phyloP scores from a whole-genome alignment of 1,284 basidiomycete species.

The Ganoderma boninense region DNA sequence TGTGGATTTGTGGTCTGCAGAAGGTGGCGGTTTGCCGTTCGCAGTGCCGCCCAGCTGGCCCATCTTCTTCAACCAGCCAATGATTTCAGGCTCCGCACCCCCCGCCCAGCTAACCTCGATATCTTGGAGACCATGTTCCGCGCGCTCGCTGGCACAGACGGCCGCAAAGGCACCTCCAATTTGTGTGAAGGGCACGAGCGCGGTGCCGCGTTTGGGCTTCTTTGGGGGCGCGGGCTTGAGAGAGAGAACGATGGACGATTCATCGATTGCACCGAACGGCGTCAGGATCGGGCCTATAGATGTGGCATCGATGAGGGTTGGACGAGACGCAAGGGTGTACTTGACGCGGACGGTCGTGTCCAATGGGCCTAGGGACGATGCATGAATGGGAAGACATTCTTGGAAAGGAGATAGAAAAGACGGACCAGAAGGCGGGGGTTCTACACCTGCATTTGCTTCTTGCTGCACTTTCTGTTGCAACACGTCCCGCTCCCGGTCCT shows the following conservation, averaged over 20 bases:
- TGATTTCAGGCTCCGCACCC: slow-evolving; percentile 76
- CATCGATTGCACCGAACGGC: slow-evolving; percentile 70
- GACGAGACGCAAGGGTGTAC: slow-evolving; percentile 64
- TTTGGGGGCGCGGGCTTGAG: slow-evolving; percentile 61
- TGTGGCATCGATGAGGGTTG: slow-evolving; percentile 58
- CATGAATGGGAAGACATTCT: slow-evolving; percentile 8
- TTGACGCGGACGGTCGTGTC: slow-evolving; percentile 81
- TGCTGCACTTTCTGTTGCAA: slow-evolving; percentile 39
- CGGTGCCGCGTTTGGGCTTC: slow-evolving; percentile 72
- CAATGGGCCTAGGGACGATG: slow-evolving; percentile 56
- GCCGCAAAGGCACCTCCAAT: slow-evolving; percentile 78
- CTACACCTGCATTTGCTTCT: slow-evolving; percentile 43
- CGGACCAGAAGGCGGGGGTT: slow-evolving; percentile 62
- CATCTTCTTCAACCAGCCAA: slow-evolving; percentile 78
- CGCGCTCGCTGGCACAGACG: slow-evolving; percentile 65
- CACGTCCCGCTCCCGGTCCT: slow-evolving; percentile 47
- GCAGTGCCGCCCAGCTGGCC: slow-evolving; percentile 58
- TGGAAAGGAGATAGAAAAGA: slow-evolving; percentile 17
- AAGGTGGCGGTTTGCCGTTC: slow-evolving; percentile 5
- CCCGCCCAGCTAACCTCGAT: slow-evolving; percentile 59
- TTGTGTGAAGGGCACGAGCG: slow-evolving; percentile 77
- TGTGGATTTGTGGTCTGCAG: background rate
- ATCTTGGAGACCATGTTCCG: slow-evolving; percentile 51
- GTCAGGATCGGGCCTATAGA: slow-evolving; percentile 61
- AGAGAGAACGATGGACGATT: slow-evolving; percentile 68